Conservation (phyloP, 257 asterid species). For the Petunia secreta region DNA sequence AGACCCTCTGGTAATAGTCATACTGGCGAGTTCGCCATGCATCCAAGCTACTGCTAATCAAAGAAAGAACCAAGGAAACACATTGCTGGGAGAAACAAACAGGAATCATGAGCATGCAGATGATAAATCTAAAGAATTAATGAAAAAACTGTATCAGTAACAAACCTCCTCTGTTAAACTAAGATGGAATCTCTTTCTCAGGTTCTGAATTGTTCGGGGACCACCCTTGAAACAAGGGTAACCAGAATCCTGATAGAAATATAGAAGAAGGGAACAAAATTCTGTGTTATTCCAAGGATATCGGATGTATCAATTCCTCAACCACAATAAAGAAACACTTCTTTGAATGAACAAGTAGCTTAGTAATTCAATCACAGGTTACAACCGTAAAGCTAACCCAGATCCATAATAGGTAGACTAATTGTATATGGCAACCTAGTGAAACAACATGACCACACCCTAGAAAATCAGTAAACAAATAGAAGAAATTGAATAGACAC, state of each 20-base stretch:
- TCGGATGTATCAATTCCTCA: neutral
- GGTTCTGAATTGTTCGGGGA: conserved; percentile 91
- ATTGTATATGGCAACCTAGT: neutral
- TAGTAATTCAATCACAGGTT: conserved; percentile 6
- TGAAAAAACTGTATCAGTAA: conserved; percentile 24
- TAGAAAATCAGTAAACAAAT: neutral
- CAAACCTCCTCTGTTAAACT: conserved; percentile 97
- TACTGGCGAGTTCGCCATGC: conserved; percentile 99
- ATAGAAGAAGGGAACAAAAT: conserved; percentile 16
- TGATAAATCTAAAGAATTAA: conserved; percentile 12
- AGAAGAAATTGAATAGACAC: neutral
- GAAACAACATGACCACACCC: neutral
- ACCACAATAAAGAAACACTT: neutral
- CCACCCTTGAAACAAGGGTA: conserved; percentile 99
- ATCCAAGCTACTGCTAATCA: conserved; percentile 99
- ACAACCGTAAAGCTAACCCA: neutral
- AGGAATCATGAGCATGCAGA: conserved; percentile 25
- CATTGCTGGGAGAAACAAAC: conserved; percentile 73
- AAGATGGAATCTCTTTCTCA: conserved; percentile 96
- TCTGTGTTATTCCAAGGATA: neutral
- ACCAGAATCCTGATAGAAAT: conserved; percentile 79
- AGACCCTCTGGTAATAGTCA: conserved; percentile 94
- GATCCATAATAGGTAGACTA: neutral
- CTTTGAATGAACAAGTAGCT: conserved; percentile 6
- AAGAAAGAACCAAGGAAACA: conserved; percentile 97